Evolutionary conservation across 257 asterid genomes (phyloP), one percentile per base, ranked within the genome.

Genomic region (Solanum pinnatisectum): DNA sequence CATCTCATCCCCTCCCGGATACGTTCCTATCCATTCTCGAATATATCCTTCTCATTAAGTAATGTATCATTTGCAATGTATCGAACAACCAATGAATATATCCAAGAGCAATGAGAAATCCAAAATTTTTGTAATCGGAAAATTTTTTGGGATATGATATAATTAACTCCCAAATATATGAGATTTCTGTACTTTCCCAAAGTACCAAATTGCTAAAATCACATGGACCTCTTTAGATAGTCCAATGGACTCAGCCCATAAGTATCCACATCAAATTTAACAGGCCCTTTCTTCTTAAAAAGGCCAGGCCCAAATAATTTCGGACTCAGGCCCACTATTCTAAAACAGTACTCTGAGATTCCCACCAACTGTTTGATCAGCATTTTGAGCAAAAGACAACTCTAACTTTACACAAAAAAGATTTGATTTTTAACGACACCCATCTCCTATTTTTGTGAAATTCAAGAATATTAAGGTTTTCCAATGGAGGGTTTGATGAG

Each of bases 401-500:
- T 39, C 46, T 30, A 81, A 46, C 22, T 46, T 23, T 30, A 81
- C 27, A 10, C 10, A 46, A 1, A 46, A 76, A 81, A 81, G 68
- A 46, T 46, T 81, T 46, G 67, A 46, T 81, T 81, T 44, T 81
- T 46, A 42, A 78, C 65, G 63, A 25, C 25, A 8, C 65, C 63
- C 39, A 42, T 78, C 42, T 46, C 27, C 15, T 20, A 14, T 35
- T 15, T 77, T 77, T 77, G 39, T 44, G 39, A 79, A 79, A 79
- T 79, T 8, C 27, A 79, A 46, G 42, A 30, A 15, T 46, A 46
- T 81, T 81, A 2, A 46, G 49, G n/a, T 52, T 3, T 83, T 90
- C 81, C 81, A 88, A 96, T 96, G 99, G 99, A 96, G 91, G 90
- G 93, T 72, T 90, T 94, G 93, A 89, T 91, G 89, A 91, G 91